A percentile compares a stretch with the other conserved stretches of the same genome.
phyloP scores from a whole-genome alignment of 2,329 filamentous ascomycete genomes.

The Nakataea oryzae region DNA sequence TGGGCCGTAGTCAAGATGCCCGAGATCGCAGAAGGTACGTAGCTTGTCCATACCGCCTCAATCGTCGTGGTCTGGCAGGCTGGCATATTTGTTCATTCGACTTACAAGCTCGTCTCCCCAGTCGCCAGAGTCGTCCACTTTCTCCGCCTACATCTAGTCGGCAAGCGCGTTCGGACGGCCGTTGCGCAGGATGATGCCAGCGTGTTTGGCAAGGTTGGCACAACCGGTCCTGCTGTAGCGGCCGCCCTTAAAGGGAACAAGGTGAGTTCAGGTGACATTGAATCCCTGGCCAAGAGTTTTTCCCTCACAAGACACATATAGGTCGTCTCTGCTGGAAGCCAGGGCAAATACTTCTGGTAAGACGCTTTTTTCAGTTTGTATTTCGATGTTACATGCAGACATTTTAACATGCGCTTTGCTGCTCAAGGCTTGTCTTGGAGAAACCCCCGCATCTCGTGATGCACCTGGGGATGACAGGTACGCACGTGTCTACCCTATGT shows the following conservation, averaged over 20 bases:
- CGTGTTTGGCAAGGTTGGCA: slow-evolving; percentile 86
- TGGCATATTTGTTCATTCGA: background rate
- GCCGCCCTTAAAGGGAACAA: slow-evolving; percentile 66
- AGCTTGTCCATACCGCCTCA: background rate
- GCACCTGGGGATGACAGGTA: slow-evolving; percentile 69
- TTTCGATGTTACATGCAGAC: no score
- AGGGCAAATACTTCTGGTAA: slow-evolving; percentile 95
- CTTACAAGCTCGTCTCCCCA: slow-evolving; percentile 14
- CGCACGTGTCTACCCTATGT: background rate
- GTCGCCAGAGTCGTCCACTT: slow-evolving; percentile 82
- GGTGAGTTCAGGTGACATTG: slow-evolving; percentile 14
- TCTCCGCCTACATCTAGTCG: slow-evolving; percentile 72
- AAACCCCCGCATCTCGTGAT: slow-evolving; percentile 78
- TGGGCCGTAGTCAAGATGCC: slow-evolving; percentile 33
- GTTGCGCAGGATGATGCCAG: slow-evolving; percentile 68
- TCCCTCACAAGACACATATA: slow-evolving; percentile 9
- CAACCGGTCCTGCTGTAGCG: slow-evolving; percentile 63
- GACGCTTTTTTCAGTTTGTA: slow-evolving; percentile 6
- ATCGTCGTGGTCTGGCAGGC: background rate
- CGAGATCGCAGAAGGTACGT: slow-evolving; percentile 54
- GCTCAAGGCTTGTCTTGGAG: slow-evolving; percentile 46
- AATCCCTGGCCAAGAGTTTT: background rate
- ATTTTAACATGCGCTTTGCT: no score
- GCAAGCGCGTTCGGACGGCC: slow-evolving; percentile 64
- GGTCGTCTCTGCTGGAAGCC: slow-evolving; percentile 61